Percentiles rank a stretch among this genome's conserved stretches.
Evolutionary conservation across 2,329 filamentous ascomycete species (phyloP).

Genomic region (Fusarium bulbicola): DNA sequence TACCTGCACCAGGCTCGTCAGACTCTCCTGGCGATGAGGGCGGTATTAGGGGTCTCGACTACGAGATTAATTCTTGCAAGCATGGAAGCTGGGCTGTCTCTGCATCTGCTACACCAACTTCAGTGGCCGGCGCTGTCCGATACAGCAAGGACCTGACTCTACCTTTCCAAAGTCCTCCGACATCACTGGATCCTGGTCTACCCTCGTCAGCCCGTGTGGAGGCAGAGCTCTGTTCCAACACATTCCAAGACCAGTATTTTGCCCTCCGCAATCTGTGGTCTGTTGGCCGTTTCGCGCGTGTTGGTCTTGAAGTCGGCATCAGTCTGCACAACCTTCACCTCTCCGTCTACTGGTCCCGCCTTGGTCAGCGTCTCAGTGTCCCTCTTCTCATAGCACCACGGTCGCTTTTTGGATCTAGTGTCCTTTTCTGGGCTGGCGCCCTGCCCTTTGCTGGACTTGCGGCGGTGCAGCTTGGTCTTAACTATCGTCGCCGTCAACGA

Average conservation of each 20-base stretch:
- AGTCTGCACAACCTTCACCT: conserved; percentile 54
- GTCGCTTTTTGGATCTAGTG: conserved; percentile 36
- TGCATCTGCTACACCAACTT: conserved; percentile 42
- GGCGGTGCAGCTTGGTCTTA: conserved; percentile 46
- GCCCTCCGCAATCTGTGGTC: conserved; percentile 56
- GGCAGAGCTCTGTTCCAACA: conserved; percentile 53
- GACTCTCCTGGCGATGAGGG: conserved; percentile 37
- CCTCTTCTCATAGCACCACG: conserved; percentile 53
- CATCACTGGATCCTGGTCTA: conserved; percentile 12
- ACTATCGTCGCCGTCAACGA: conserved; percentile 20
- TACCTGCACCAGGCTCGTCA: conserved; percentile 13
- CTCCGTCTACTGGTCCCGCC: conserved; percentile 58
- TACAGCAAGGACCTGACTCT: conserved; percentile 46
- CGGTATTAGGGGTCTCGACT: conserved; percentile 52
- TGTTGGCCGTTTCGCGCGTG: conserved; percentile 52
- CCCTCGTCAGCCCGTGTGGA: conserved; percentile 50
- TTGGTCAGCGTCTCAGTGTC: conserved; percentile 55
- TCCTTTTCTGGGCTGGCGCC: conserved; percentile 52
- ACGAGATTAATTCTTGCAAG: conserved; percentile 39
- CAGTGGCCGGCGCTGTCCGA: conserved; percentile 48
- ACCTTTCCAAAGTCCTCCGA: conserved; percentile 33
- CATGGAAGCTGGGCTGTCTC: conserved; percentile 54
- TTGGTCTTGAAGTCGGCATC: conserved; percentile 57
- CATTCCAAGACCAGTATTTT: conserved; percentile 49
- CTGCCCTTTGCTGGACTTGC: conserved; percentile 54